phyloP scores from a whole-genome alignment of 768 basidiomycete genomes.

The Mycena olivaceomarginata region DNA sequence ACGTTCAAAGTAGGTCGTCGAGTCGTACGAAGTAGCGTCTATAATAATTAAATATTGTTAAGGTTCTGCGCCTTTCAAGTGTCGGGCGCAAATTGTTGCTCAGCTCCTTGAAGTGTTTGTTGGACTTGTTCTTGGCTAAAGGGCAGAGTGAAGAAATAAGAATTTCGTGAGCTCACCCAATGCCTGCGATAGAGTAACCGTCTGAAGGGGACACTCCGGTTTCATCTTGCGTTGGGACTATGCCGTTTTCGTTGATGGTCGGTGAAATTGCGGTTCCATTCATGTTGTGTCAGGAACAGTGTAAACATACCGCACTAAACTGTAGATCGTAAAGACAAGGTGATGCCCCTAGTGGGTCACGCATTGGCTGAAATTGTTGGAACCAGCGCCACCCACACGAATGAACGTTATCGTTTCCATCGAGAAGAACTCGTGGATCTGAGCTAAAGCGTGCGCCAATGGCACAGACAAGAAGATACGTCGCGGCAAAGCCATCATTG shows the following conservation, averaged over 20 bases:
- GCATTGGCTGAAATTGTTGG: conserved; percentile 78
- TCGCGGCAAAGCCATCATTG: conserved; percentile 67
- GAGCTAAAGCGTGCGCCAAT: conserved; percentile 76
- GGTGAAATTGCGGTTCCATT: conserved; percentile 68
- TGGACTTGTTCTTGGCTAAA: conserved; percentile 55
- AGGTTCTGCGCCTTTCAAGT: conserved; percentile 25
- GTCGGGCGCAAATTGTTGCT: conserved; percentile 59
- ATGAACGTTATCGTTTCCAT: conserved; percentile 62
- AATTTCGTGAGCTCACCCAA: conserved; percentile 56
- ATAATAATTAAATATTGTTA: conserved; percentile 1
- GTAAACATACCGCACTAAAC: conserved; percentile 72
- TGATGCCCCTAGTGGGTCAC: conserved; percentile 73
- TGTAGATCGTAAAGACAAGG: conserved; percentile 86
- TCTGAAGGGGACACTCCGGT: conserved; percentile 79
- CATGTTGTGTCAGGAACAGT: conserved; percentile 23
- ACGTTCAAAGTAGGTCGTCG: conserved; percentile 8
- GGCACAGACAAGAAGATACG: conserved; percentile 74
- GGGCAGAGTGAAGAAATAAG: neutral
- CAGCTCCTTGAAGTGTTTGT: conserved; percentile 53
- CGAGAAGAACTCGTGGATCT: conserved; percentile 76
- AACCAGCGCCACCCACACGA: conserved; percentile 81
- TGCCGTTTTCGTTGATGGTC: conserved; percentile 54
- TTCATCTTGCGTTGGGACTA: conserved; percentile 52
- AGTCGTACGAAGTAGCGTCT: conserved; percentile 4
- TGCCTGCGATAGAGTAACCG: conserved; percentile 71